Evolutionary conservation across 1,284 basidiomycete genomes (phyloP), one percentile per base, ranked within the genome.

Genomic region (Kwoniella shivajii): DNA sequence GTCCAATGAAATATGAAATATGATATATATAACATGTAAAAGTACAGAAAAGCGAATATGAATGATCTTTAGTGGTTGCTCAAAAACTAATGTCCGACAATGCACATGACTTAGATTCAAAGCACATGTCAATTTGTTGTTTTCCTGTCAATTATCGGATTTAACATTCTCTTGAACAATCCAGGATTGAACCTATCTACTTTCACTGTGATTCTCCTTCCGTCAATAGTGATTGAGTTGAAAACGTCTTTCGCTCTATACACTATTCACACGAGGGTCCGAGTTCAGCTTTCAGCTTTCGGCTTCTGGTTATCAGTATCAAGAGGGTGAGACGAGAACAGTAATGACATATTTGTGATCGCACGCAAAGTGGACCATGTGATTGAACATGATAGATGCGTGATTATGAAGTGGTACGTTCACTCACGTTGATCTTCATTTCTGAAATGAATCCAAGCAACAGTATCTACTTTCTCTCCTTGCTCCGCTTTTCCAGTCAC

Each of bases 371-470:
- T n/a, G n/a, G 9, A 29, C 4, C 18, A 51, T 11, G 11, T 16
- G 24, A 43, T 27, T 13, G 22, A 34, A 45, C 43, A 18, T 13
- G 24, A 30, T n/a, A n/a, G n/a, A n/a, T n/a, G n/a, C n/a, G n/a
- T n/a, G n/a, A n/a, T n/a, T n/a, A n/a, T n/a, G n/a, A n/a, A 3
- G 6, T 36, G 4, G 13, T 11, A 33, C 11, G 3, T 1, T 5
- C 16, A 57, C 57, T 45, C 27, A 61, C 63, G 14, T 47, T 56
- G 54, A 16, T 54, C 37, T 27, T 61, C 60, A 13, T 38, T 30
- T 11, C 46, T 45, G 27, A 64, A 64, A 51, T 64, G 63, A 13
- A 64, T 54, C 49, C 50, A 56, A n/a, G 59, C 63, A 5, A 61
- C 48, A 1, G 60, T 59, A 38, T 57, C 49, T 5, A 41, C 29